These are phyloP conservation scores for Mycena latifolia DNA, from an alignment of 768 basidiomycete genomes.

Conservation along the genomic window DNA sequence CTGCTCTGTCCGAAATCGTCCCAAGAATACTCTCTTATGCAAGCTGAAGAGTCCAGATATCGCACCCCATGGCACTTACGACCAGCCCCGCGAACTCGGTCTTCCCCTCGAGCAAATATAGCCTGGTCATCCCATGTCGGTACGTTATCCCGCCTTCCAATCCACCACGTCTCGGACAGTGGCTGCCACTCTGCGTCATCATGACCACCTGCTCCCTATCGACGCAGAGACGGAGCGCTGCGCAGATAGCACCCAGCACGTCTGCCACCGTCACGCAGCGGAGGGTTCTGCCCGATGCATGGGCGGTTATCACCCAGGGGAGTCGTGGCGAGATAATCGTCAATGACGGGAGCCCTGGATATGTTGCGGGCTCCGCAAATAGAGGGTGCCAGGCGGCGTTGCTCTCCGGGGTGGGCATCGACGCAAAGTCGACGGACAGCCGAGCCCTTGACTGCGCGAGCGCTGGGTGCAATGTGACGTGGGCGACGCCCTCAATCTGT, in stretches of 20 bases:
- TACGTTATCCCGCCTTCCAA: background rate
- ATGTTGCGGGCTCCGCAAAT: slow-evolving; percentile 22
- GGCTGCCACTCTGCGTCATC: slow-evolving; percentile 1
- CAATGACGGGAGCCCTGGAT: slow-evolving; percentile 34
- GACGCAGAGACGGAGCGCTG: slow-evolving; percentile 17
- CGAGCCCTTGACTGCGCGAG: background rate
- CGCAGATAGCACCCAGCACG: slow-evolving; percentile 25
- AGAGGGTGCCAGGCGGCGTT: slow-evolving; percentile 7
- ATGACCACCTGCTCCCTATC: slow-evolving; percentile 14
- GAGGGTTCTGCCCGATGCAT: slow-evolving; percentile 24
- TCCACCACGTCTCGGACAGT: background rate
- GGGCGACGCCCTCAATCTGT: slow-evolving; percentile 16
- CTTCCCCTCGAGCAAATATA: slow-evolving; percentile 28
- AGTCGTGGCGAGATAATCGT: slow-evolving; percentile 20
- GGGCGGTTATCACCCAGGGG: slow-evolving; percentile 36
- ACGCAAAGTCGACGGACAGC: background rate
- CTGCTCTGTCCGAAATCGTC: slow-evolving; percentile 15
- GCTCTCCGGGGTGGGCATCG: background rate
- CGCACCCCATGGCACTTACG: slow-evolving; percentile 19
- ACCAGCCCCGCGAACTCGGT: slow-evolving; percentile 30
- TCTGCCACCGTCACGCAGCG: slow-evolving; percentile 28
- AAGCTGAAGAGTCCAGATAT: slow-evolving; percentile 26
- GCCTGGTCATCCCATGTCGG: slow-evolving; percentile 24
- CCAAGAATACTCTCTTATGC: background rate
- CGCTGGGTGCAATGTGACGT: slow-evolving; percentile 10